Evolutionary conservation across 345 rosid species (phyloP).

Genomic region (Lenwebbia sp.): DNA sequence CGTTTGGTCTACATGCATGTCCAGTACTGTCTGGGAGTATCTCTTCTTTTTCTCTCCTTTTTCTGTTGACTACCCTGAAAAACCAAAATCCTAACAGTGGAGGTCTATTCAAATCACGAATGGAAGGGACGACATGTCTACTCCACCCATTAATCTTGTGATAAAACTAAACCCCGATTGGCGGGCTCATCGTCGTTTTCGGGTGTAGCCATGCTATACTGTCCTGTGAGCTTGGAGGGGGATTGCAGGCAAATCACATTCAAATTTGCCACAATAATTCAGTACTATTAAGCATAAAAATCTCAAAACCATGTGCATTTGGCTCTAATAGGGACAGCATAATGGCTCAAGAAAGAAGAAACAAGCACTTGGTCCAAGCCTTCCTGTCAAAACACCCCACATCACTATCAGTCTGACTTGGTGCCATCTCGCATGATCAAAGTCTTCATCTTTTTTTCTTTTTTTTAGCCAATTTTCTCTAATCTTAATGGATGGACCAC

Average conservation of each 20-base stretch:
- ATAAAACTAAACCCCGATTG: neutral
- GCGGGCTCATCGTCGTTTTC: neutral
- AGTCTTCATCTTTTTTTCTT: neutral
- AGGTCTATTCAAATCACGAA: neutral
- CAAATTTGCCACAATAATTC: neutral
- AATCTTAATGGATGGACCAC: neutral
- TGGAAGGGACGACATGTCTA: neutral
- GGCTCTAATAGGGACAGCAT: neutral
- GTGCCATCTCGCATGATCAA: neutral
- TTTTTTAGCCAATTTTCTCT: neutral
- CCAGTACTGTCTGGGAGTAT: neutral
- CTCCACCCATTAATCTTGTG: neutral
- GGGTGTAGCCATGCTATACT: neutral
- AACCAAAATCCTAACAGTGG: neutral
- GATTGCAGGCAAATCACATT: neutral
- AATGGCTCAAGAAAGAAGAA: neutral
- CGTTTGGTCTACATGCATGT: neutral
- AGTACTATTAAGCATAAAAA: neutral
- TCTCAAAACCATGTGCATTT: neutral
- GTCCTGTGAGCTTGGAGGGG: neutral
- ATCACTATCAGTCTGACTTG: neutral
- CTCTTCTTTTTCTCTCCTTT: neutral
- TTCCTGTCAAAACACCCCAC: neutral
- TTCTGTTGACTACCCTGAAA: neutral
- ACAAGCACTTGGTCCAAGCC: neutral